phyloP scores from a whole-genome alignment of 2,329 filamentous ascomycete genomes.

The Diaporthe batatas region DNA sequence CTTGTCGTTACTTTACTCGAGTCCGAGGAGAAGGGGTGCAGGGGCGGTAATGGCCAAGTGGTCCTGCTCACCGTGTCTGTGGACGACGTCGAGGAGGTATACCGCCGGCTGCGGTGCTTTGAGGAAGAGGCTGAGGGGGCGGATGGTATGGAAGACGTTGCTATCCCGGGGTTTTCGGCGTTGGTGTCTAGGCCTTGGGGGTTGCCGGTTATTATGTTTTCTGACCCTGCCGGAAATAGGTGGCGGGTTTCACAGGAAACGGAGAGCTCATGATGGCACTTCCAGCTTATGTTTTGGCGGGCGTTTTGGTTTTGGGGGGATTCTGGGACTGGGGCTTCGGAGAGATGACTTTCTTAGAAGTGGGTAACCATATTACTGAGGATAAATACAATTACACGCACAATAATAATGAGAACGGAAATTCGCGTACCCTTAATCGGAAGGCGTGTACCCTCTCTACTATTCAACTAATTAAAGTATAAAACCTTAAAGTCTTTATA shows the following conservation, averaged over 20 bases:
- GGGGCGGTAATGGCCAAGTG: neutral
- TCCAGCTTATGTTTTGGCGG: neutral
- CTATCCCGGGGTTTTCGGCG: neutral
- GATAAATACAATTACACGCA: neutral
- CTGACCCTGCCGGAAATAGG: constrained; percentile 27
- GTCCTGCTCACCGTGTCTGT: constrained; percentile 34
- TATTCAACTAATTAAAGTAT: too few relatives aligned
- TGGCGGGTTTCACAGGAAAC: constrained; percentile 26
- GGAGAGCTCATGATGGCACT: neutral
- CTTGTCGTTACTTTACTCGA: constrained; percentile 17
- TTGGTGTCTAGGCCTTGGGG: neutral
- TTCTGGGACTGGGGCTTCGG: neutral
- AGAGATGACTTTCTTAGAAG: neutral
- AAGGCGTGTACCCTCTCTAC: too few relatives aligned
- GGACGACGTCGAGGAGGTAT: constrained; percentile 14
- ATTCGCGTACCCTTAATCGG: too few relatives aligned
- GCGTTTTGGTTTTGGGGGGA: neutral
- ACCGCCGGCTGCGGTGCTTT: constrained; percentile 3
- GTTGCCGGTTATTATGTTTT: constrained; percentile 8
- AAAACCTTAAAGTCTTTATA: too few relatives aligned
- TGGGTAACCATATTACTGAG: neutral
- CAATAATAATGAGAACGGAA: too few relatives aligned
- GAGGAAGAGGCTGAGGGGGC: neutral
- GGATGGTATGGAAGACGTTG: neutral
- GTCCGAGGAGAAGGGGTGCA: neutral